Conservation (phyloP, 192 early-diverging fungal species). For the Glomus cerebriforme region DNA sequence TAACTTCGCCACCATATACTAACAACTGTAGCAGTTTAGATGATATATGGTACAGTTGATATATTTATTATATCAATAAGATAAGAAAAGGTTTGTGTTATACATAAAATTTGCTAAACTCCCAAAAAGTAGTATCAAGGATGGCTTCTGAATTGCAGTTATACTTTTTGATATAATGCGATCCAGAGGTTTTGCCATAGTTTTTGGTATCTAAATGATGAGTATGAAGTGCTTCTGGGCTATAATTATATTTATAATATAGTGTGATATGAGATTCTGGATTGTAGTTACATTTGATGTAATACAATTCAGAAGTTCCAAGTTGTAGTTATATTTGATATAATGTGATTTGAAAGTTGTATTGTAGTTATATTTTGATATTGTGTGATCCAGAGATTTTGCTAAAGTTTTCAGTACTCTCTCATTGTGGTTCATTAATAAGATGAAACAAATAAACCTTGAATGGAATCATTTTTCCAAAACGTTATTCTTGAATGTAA, state of each 20-base stretch:
- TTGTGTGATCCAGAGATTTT: conserved; percentile 24
- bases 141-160: conserved; percentile 24
- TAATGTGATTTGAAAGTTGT: conserved; percentile 6
- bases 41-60: neutral
- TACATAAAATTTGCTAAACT: conserved; percentile 5
- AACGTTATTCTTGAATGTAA: conserved; percentile 27
- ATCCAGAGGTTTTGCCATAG: conserved; percentile 25
- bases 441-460: neutral
- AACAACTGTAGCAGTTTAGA: conserved; percentile 12
- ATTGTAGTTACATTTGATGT: conserved; percentile 16
- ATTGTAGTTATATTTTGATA: conserved; percentile 27
- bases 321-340: conserved; percentile 7
- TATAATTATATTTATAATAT: conserved; percentile 21
- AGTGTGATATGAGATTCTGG: conserved; percentile 5
- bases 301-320: no score
- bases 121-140: conserved; percentile 18
- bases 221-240: conserved; percentile 23
- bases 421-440: conserved; percentile 5
- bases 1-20: conserved; percentile 18
- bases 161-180: conserved; percentile 19
- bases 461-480: conserved; percentile 28
- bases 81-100: neutral
- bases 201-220: conserved; percentile 25
- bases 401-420: conserved; percentile 15
- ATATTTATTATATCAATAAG: neutral